Conservation (phyloP, 2,329 filamentous ascomycete genomes). For the Verruconis gallopava region DNA sequence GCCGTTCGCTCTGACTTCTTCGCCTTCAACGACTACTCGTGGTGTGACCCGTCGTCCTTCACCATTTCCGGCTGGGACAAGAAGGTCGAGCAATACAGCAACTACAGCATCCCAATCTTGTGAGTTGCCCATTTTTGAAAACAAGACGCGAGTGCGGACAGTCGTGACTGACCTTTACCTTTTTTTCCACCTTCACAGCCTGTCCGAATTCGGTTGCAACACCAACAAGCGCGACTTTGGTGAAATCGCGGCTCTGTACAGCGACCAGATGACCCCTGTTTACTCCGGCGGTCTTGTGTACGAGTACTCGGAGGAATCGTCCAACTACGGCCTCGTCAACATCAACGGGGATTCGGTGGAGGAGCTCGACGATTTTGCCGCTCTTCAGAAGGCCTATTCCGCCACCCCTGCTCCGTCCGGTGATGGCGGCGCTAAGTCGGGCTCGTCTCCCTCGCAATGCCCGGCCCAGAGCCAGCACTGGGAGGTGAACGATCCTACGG, state of each 20-base stretch:
- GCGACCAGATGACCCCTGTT: conserved; percentile 66
- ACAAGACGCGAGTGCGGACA: neutral
- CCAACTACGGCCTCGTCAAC: conserved; percentile 67
- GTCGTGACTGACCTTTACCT: too few species aligned
- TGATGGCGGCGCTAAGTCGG: conserved; percentile 46
- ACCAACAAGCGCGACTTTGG: conserved; percentile 69
- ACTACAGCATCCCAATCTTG: conserved; percentile 82
- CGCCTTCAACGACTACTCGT: conserved; percentile 82
- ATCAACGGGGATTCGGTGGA: conserved; percentile 42
- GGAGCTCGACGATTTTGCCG: conserved; percentile 50
- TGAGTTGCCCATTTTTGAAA: conserved; percentile 16
- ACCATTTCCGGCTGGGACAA: conserved; percentile 64
- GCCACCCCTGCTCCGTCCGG: conserved; percentile 39
- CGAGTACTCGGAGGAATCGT: conserved; percentile 75
- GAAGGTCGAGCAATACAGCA: conserved; percentile 77
- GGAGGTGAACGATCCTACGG: conserved; percentile 35
- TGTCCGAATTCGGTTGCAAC: conserved; percentile 90
- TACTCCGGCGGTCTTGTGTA: conserved; percentile 96
- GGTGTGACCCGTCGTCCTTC: conserved; percentile 63
- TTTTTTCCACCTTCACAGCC: too few species aligned
- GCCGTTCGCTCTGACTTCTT: conserved; percentile 81
- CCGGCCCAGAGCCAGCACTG: conserved; percentile 41
- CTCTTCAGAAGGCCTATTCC: conserved; percentile 38
- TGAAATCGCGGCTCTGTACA: conserved; percentile 72
- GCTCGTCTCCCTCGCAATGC: conserved; percentile 40